Conservation (phyloP, 2,329 filamentous ascomycete species). For the Coniella vitis region DNA sequence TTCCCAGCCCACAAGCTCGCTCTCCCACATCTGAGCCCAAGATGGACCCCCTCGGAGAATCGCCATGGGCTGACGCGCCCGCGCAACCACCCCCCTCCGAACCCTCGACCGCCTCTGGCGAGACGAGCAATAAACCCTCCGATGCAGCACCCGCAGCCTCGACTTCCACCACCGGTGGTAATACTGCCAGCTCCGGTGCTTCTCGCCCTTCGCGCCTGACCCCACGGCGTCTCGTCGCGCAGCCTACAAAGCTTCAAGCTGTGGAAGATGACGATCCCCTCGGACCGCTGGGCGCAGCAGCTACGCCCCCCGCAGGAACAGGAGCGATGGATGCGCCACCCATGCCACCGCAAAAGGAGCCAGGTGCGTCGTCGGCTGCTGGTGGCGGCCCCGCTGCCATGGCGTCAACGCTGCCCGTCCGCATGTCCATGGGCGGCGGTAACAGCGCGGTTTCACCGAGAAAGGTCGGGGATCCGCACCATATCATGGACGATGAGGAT, state of each 20-base stretch:
- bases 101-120: constrained; percentile 22
- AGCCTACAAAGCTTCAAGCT: constrained; percentile 71
- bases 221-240: constrained; percentile 60
- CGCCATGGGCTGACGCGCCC: constrained; percentile 46
- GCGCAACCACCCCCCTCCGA: constrained; percentile 24
- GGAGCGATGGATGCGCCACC: constrained; percentile 39
- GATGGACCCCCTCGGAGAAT: constrained; percentile 46
- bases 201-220: constrained; percentile 38
- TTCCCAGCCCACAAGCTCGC: too few species aligned
- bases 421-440: constrained; percentile 46
- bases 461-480: constrained; percentile 50
- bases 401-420: constrained; percentile 38
- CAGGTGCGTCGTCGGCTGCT: constrained; percentile 24
- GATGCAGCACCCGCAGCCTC: constrained; percentile 22
- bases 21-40: not conserved
- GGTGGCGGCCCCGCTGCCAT: constrained; percentile 6
- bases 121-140: constrained; percentile 24
- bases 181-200: constrained; percentile 15
- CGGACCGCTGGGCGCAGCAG: constrained; percentile 57
- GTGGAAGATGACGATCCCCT: constrained; percentile 68
- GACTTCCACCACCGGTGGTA: constrained; percentile 23
- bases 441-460: constrained; percentile 23
- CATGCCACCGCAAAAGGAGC: constrained; percentile 62
- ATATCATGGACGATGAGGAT: constrained; percentile 66
- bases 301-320: constrained; percentile 43